Conservation (phyloP, 2,329 filamentous ascomycete species). For the Mariannaea sp. region DNA sequence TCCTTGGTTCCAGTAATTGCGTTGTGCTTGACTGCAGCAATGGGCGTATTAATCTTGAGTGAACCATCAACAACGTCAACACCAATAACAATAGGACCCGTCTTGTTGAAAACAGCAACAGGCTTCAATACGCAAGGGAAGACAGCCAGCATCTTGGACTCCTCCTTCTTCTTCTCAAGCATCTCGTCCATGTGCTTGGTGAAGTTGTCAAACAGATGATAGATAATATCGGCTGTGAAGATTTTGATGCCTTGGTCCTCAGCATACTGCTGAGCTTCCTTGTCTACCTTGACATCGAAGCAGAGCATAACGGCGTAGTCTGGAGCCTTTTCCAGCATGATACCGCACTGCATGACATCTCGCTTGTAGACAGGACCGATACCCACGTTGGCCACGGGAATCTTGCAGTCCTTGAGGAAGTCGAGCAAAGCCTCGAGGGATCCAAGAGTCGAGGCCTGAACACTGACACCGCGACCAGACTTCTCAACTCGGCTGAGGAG, state of each 20-base stretch:
- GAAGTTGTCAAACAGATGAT: conserved; percentile 96
- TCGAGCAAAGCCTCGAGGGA: conserved; percentile 95
- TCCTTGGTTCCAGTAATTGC: conserved; percentile 80
- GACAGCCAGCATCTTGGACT: conserved; percentile 91
- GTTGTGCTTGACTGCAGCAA: conserved; percentile 85
- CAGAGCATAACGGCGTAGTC: conserved; percentile 99
- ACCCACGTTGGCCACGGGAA: conserved; percentile 94
- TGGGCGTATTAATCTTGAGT: conserved; percentile 84
- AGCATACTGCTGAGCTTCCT: conserved; percentile 88
- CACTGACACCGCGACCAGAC: conserved; percentile 90
- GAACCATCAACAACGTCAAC: conserved; percentile 94
- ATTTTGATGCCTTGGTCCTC: conserved; percentile 96
- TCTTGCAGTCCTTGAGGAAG: conserved; percentile 94
- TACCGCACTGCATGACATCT: conserved; percentile 92
- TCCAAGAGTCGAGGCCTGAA: conserved; percentile 95
- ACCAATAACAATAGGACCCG: conserved; percentile 89
- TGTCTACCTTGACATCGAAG: conserved; percentile 99
- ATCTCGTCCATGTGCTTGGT: conserved; percentile 91
- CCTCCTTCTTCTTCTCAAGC: conserved; percentile 91
- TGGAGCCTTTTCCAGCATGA: conserved; percentile 94
- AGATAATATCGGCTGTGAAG: conserved; percentile 98
- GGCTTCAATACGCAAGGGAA: conserved; percentile 93
- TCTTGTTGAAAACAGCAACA: conserved; percentile 98
- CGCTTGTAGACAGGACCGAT: conserved; percentile 98
- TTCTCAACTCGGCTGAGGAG: conserved; percentile 91